Percentiles rank a stretch among this genome's conserved stretches.
Conservation (phyloP, 2,329 filamentous ascomycete genomes). For the Penicillium brevicompactum region DNA sequence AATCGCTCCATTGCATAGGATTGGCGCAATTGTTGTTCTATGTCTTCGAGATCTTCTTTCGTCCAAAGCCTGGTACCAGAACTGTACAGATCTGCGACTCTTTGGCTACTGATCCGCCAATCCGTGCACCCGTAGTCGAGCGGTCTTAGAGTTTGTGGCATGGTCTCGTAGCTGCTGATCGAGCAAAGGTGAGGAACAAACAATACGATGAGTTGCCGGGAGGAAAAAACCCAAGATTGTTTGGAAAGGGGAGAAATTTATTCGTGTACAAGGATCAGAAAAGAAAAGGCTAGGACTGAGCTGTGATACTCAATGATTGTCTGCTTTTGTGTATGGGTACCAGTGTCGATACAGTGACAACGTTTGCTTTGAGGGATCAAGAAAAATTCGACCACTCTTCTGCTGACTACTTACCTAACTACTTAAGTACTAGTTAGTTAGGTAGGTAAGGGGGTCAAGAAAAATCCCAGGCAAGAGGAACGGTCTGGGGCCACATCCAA, state of each 20-base stretch:
- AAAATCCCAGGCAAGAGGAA: background rate
- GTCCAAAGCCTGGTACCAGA: constrained; percentile 21
- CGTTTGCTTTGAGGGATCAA: background rate
- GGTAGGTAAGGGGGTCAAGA: background rate
- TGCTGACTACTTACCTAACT: too few species aligned
- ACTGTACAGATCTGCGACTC: constrained; percentile 21
- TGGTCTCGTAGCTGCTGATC: constrained; percentile 16
- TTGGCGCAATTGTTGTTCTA: constrained; percentile 22
- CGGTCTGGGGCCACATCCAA: too few species aligned
- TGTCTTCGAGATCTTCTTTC: constrained; percentile 21
- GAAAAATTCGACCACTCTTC: too few species aligned
- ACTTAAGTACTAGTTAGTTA: too few species aligned
- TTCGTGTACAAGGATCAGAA: constrained; percentile 13
- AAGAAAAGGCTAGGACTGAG: constrained; percentile 14
- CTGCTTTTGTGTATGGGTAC: constrained; percentile 9
- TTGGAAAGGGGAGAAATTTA: constrained; percentile 8
- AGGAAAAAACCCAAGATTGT: constrained; percentile 9
- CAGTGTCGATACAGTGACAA: constrained; percentile 10
- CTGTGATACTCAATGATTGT: constrained; percentile 11
- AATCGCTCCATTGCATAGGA: constrained; percentile 20
- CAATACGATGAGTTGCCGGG: too few species aligned
- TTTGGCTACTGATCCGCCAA: constrained; percentile 25
- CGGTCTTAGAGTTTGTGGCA: constrained; percentile 15
- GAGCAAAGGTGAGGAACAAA: constrained; percentile 9
- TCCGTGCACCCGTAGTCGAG: constrained; percentile 22